Evolutionary conservation across 305 asterid species (phyloP).

Genomic region (Solanum hybrid): DNA sequence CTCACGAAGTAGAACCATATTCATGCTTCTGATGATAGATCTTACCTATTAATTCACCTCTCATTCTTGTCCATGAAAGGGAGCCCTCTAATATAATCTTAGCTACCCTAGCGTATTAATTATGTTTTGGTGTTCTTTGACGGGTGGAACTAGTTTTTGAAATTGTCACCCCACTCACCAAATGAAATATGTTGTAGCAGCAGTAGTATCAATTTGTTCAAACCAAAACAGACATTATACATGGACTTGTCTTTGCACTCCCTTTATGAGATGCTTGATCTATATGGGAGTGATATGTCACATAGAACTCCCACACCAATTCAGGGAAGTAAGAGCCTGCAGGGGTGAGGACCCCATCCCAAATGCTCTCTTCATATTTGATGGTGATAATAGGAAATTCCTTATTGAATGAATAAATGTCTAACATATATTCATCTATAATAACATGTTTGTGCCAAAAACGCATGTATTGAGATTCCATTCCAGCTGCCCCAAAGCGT

Average conservation of each 20-base stretch:
- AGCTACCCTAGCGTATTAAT: background rate
- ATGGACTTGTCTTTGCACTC: background rate
- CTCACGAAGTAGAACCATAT: background rate
- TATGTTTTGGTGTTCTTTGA: background rate
- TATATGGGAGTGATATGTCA: background rate
- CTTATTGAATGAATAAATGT: background rate
- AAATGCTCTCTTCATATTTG: background rate
- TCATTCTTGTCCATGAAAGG: background rate
- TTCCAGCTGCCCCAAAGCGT: background rate
- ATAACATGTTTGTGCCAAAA: background rate
- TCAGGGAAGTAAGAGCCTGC: background rate
- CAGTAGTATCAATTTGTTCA: background rate
- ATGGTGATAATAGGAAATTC: background rate
- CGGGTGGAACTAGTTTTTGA: background rate
- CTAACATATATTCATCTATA: background rate
- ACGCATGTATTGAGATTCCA: background rate
- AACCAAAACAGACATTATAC: background rate
- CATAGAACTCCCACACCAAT: background rate
- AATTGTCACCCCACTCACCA: background rate
- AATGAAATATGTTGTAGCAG: background rate
- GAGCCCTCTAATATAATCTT: background rate
- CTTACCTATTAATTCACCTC: no score
- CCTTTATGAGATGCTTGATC: background rate
- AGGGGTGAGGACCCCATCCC: background rate
- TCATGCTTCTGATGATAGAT: background rate